Conservation (phyloP, 1,284 basidiomycete species). For the Lignosus rhinocerotis region DNA sequence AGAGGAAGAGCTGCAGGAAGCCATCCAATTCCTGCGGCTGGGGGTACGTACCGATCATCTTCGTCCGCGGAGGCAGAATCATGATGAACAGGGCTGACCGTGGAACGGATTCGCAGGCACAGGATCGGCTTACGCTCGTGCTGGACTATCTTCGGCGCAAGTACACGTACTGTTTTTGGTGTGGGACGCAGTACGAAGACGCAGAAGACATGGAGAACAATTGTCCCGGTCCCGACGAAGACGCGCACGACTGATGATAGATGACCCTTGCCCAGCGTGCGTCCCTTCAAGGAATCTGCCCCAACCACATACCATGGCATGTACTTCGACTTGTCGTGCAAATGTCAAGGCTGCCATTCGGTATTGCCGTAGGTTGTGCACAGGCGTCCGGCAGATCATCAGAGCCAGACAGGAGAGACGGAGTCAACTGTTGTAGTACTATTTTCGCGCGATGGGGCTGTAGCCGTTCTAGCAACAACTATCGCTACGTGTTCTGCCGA, state of each 20-base stretch:
- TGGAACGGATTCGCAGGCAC: slow-evolving; percentile 47
- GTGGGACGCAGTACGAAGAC: slow-evolving; percentile 72
- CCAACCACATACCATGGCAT: too few relatives aligned
- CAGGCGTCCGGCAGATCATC: background rate
- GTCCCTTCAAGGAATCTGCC: background rate
- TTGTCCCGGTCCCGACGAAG: slow-evolving; percentile 79
- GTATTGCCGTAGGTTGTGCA: background rate
- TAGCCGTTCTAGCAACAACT: background rate
- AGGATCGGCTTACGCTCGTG: slow-evolving; percentile 66
- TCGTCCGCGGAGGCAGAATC: background rate
- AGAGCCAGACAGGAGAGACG: background rate
- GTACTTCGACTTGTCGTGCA: background rate
- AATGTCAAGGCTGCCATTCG: background rate
- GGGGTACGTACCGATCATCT: slow-evolving; percentile 45
- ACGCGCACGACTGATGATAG: slow-evolving; percentile 66
- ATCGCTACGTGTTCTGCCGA: background rate
- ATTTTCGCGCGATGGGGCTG: background rate
- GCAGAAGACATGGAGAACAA: slow-evolving; percentile 59
- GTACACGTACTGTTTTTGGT: slow-evolving; percentile 85
- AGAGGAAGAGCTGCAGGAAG: slow-evolving; percentile 63
- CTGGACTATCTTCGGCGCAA: slow-evolving; percentile 71
- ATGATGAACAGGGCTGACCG: background rate
- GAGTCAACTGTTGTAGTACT: background rate
- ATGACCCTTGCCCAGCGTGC: background rate
- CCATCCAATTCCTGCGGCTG: slow-evolving; percentile 64